phyloP scores from a whole-genome alignment of 768 basidiomycete species.

The Amyloporia xantha region DNA sequence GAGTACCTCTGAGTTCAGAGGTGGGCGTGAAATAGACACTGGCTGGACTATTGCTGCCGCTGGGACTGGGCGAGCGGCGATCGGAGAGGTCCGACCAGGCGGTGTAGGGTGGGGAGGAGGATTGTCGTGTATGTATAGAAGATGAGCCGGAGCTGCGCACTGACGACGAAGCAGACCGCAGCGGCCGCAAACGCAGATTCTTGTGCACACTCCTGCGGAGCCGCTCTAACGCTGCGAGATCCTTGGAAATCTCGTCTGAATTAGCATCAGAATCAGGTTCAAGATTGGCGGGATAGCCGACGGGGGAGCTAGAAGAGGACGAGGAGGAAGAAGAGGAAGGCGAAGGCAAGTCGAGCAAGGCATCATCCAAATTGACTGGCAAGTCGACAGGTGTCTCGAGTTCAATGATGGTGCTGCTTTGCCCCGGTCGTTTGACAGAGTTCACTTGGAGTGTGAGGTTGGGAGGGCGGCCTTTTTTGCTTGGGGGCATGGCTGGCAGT shows the following conservation, averaged over 20 bases:
- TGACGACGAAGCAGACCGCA: conserved; percentile 40
- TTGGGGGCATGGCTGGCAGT: conserved; percentile 14
- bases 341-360: conserved; percentile 22
- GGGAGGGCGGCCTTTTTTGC: conserved; percentile 43
- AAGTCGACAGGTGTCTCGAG: conserved; percentile 30
- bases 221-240: conserved; percentile 59
- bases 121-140: conserved; percentile 16
- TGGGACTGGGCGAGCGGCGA: conserved; percentile 37
- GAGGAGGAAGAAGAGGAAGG: conserved; percentile 28
- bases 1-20: conserved; percentile 27
- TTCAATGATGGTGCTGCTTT: conserved; percentile 25
- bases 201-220: conserved; percentile 67
- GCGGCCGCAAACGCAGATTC: conserved; percentile 74
- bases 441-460: conserved; percentile 38
- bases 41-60: conserved; percentile 33
- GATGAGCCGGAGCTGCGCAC: conserved; percentile 13
- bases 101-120: conserved; percentile 18
- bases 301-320: conserved; percentile 23
- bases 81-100: conserved; percentile 27
- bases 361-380: conserved; percentile 23
- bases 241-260: conserved; percentile 58
- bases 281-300: conserved; percentile 16
- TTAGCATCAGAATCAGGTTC: conserved; percentile 22
- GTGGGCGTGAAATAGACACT: conserved; percentile 49
- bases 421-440: conserved; percentile 16